These are phyloP conservation scores for Globisporangium middletonii DNA, from an alignment of 352 stramenopile species.

Conservation along the genomic window DNA sequence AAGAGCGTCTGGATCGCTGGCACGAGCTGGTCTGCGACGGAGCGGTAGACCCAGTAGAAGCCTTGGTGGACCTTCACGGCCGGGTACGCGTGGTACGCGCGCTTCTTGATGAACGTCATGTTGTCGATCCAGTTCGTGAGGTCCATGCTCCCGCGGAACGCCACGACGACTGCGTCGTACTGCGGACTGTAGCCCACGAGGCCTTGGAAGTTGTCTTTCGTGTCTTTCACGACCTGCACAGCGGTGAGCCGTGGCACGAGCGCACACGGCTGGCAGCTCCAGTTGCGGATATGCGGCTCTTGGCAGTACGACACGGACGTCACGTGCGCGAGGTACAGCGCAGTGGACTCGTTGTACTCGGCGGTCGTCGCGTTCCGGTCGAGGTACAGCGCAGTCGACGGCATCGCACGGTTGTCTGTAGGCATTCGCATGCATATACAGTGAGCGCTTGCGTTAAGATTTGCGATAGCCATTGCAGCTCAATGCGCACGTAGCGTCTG, in stretches of 20 bases:
- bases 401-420: too few species aligned
- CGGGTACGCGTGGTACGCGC: conserved; percentile 54
- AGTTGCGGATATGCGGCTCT: conserved; percentile 53
- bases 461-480: too few species aligned
- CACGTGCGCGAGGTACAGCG: conserved; percentile 68
- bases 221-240: conserved; percentile 58
- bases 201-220: conserved; percentile 71
- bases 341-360: conserved; percentile 60
- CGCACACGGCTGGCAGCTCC: conserved; percentile 65
- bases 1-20: conserved; percentile 25
- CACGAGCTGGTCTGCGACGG: conserved; percentile 47
- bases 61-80: conserved; percentile 61
- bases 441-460: too few species aligned
- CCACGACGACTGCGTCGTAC: conserved; percentile 53
- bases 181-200: conserved; percentile 62
- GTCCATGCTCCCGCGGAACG: conserved; percentile 82
- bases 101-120: conserved; percentile 74
- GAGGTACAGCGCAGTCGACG: neutral
- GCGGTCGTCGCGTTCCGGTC: neutral
- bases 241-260: conserved; percentile 44
- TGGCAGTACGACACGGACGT: conserved; percentile 78
- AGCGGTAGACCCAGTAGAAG: conserved; percentile 79
- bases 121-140: conserved; percentile 83
- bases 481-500: too few species aligned
- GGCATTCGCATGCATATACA: too few species aligned